Percentiles rank a stretch among this genome's conserved stretches.
phyloP scores from a whole-genome alignment of 1,139 yeast species.

The Debaryomyces psychrophilus region DNA sequence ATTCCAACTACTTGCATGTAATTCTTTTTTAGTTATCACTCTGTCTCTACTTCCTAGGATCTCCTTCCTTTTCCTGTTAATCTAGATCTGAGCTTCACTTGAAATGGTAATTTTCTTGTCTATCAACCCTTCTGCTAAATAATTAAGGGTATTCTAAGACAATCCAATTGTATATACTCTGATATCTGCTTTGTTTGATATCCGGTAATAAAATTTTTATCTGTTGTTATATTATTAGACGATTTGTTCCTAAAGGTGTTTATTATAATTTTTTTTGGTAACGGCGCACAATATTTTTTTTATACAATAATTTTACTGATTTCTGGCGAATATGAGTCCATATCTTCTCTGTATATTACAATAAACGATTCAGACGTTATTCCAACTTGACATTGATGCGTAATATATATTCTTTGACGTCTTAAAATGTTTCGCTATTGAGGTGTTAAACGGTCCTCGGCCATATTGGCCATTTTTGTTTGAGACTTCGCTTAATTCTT shows the following conservation, averaged over 20 bases:
- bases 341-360: neutral
- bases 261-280: conserved; percentile 3
- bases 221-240: neutral
- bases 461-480: neutral
- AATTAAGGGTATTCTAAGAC: neutral
- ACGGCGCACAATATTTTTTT: conserved; percentile 8
- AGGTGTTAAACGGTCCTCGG: neutral
- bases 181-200: neutral
- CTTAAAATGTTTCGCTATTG: neutral
- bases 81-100: neutral
- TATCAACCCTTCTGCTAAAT: neutral
- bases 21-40: neutral
- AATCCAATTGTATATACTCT: neutral
- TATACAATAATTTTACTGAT: neutral
- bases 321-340: neutral
- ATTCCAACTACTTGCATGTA: neutral
- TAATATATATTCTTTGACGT: neutral
- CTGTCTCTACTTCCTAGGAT: neutral
- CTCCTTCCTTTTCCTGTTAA: neutral
- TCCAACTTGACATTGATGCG: neutral
- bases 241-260: neutral
- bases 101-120: neutral
- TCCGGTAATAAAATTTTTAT: neutral
- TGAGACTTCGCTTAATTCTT: conserved; percentile 4
- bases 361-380: neutral